These are phyloP conservation scores for Hydnum rufescens DNA, from an alignment of 768 basidiomycete species.

Conservation along the genomic window DNA sequence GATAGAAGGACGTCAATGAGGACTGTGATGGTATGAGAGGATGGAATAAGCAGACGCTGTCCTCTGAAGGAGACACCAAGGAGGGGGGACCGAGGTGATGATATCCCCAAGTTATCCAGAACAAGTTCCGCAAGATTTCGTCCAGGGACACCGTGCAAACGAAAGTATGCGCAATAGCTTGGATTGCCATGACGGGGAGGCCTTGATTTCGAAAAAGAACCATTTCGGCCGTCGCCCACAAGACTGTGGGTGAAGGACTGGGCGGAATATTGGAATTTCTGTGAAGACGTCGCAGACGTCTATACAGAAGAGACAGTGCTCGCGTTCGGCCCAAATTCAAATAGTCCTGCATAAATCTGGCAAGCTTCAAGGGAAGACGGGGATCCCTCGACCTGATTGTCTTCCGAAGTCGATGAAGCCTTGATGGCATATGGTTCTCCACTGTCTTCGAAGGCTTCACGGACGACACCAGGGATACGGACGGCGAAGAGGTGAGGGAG, in stretches of 20 bases:
- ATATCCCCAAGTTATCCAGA: no score
- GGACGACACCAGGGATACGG: not conserved
- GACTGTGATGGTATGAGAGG: not conserved
- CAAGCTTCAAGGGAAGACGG: no score
- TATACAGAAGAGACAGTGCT: not conserved
- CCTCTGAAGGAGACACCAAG: not conserved
- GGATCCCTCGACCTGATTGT: no score
- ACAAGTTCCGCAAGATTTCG: not conserved
- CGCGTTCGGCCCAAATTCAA: not conserved
- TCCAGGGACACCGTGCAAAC: not conserved
- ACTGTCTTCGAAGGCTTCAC: not conserved
- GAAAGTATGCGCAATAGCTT: not conserved
- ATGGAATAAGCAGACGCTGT: not conserved
- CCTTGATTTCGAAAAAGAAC: not conserved
- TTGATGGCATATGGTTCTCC: no score
- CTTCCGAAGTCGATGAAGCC: no score
- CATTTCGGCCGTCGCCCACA: not conserved
- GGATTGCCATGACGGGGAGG: not conserved
- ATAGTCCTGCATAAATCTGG: not conserved
- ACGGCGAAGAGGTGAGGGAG: not conserved
- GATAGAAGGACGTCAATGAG: not conserved
- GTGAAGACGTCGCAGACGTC: not conserved
- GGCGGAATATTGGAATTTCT: not conserved
- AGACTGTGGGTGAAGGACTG: not conserved
- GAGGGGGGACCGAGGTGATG: not conserved